These are phyloP conservation scores for Chenopodium quinoa DNA, from an alignment of 148 eudicot species.

Conservation along the genomic window DNA sequence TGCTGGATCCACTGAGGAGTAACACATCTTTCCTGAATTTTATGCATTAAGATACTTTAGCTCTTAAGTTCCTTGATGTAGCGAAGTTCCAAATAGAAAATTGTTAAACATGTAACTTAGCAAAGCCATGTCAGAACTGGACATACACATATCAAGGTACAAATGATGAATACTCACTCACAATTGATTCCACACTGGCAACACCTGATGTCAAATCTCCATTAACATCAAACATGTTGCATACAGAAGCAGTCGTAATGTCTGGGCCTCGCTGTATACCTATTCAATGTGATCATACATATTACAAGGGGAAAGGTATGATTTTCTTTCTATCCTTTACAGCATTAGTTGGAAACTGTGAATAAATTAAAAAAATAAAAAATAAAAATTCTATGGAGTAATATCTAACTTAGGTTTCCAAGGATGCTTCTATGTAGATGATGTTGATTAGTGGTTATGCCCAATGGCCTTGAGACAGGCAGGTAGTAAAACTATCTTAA, in stretches of 20 bases:
- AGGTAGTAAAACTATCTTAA: background rate
- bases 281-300: constrained; percentile 20
- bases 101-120: background rate
- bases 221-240: constrained; percentile 67
- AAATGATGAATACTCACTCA: constrained; percentile 39
- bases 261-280: constrained; percentile 56
- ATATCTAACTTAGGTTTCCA: background rate
- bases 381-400: background rate
- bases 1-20: constrained; percentile 71
- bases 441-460: too few species aligned
- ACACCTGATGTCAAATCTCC: constrained; percentile 88
- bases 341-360: background rate
- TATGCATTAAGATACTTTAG: constrained; percentile 14
- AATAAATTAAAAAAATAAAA: background rate
- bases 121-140: constrained; percentile 4
- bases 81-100: background rate
- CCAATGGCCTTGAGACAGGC: background rate
- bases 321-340: background rate
- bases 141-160: constrained; percentile 14
- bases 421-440: background rate
- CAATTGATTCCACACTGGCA: constrained; percentile 84
- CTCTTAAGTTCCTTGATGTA: background rate
- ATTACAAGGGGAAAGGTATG: background rate
- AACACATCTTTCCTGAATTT: constrained; percentile 65
- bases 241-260: constrained; percentile 76